Conservation (phyloP, 2,329 filamentous ascomycete genomes). For the Neonectria hederae region DNA sequence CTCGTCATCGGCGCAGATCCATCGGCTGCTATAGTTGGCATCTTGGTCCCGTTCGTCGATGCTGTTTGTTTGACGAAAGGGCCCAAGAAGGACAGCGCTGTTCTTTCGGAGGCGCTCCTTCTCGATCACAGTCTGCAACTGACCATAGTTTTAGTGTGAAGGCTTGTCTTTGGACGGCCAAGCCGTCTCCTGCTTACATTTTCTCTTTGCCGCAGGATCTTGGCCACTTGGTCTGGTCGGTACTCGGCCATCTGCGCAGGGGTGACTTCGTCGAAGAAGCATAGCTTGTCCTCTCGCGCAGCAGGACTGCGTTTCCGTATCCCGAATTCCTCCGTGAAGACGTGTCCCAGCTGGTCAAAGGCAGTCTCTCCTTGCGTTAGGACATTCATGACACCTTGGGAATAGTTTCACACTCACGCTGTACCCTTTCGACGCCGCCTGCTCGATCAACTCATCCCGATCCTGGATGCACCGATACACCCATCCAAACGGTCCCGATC, state of each 20-base stretch:
- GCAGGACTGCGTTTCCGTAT: constrained; percentile 53
- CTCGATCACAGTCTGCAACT: constrained; percentile 43
- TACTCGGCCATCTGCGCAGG: constrained; percentile 56
- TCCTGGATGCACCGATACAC: constrained; percentile 79
- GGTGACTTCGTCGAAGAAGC: constrained; percentile 56
- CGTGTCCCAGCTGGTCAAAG: constrained; percentile 50
- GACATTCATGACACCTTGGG: not conserved
- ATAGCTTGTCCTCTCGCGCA: constrained; percentile 53
- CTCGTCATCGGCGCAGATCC: constrained; percentile 48
- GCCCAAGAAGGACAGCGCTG: constrained; percentile 34
- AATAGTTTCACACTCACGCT: not conserved
- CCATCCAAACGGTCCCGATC: constrained; percentile 70
- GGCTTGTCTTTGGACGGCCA: not conserved
- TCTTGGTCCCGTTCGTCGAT: constrained; percentile 28
- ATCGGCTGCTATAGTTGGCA: constrained; percentile 46
- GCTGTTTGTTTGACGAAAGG: constrained; percentile 24
- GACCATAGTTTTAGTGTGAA: constrained; percentile 29
- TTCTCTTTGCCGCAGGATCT: constrained; percentile 60
- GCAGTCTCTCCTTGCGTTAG: constrained; percentile 35
- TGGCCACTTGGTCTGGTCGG: constrained; percentile 56
- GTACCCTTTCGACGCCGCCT: constrained; percentile 39
- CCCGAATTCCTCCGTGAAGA: constrained; percentile 46
- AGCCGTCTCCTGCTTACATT: constrained; percentile 48
- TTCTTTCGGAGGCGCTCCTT: constrained; percentile 40
- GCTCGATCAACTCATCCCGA: constrained; percentile 53